Evolutionary conservation across 352 stramenopile species (phyloP).

Genomic region (Phytophthora hibernalis): DNA sequence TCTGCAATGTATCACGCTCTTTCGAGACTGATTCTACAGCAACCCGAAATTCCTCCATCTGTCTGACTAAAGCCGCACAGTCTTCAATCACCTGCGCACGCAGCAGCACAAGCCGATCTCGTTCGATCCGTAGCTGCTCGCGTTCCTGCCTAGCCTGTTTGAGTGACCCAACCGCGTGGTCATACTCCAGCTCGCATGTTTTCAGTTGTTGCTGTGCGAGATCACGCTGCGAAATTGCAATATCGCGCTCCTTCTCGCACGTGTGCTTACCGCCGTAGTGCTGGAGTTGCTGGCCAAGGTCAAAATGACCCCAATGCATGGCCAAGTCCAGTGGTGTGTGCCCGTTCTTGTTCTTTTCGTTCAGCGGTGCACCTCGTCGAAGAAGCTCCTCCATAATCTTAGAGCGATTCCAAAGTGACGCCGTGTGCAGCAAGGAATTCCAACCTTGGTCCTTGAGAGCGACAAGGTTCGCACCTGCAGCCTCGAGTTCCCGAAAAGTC

Average conservation of each 20-base stretch:
- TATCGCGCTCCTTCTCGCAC: conserved; percentile 63
- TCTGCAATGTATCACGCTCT: conserved; percentile 37
- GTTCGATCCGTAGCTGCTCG: conserved; percentile 59
- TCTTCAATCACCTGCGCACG: conserved; percentile 25
- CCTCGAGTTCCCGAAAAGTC: conserved; percentile 48
- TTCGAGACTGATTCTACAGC: conserved; percentile 13
- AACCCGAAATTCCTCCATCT: conserved; percentile 26
- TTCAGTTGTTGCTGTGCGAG: conserved; percentile 45
- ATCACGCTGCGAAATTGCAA: conserved; percentile 63
- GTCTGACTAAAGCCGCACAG: conserved; percentile 17
- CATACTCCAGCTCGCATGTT: conserved; percentile 45
- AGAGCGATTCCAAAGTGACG: conserved; percentile 61
- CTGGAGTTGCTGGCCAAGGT: conserved; percentile 58
- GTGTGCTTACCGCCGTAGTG: conserved; percentile 70
- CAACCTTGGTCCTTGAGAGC: conserved; percentile 45
- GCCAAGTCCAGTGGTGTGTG: conserved; percentile 64
- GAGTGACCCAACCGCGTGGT: conserved; percentile 41
- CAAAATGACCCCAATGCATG: conserved; percentile 63
- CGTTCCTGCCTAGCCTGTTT: conserved; percentile 53
- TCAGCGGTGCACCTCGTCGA: conserved; percentile 49
- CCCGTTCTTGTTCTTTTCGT: conserved; percentile 54
- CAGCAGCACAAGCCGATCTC: conserved; percentile 46
- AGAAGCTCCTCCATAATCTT: conserved; percentile 60
- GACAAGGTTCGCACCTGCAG: conserved; percentile 24
- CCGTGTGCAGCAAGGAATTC: conserved; percentile 58